Evolutionary conservation across 2,329 filamentous ascomycete species (phyloP).

Genomic region (Sporothrix schenckii): DNA sequence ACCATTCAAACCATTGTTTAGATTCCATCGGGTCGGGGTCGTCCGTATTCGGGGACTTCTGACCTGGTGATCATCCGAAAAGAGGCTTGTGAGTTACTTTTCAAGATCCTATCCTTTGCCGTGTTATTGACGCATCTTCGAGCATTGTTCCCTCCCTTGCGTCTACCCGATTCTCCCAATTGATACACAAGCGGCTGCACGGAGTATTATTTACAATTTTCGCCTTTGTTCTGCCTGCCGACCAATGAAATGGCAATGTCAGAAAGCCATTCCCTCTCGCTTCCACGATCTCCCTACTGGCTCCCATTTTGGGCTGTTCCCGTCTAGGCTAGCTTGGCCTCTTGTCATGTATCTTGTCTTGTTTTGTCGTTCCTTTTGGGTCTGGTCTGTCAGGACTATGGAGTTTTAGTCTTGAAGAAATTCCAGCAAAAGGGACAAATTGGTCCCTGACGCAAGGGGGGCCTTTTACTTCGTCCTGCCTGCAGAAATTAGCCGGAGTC

Average conservation of each 20-base stretch:
- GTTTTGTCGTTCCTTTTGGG: slow-evolving; percentile 1
- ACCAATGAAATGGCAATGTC: not conserved
- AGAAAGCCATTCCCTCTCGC: not conserved
- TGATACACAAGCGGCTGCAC: not conserved
- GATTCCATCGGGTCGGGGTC: slow-evolving; percentile 1
- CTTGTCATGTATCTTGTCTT: slow-evolving; percentile 15
- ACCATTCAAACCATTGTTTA: not conserved
- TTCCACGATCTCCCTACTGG: not conserved
- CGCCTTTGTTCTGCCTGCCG: not conserved
- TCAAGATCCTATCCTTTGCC: not conserved
- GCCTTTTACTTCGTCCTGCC: not conserved
- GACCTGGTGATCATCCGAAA: no score
- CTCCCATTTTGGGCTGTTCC: not conserved
- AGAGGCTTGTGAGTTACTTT: not conserved
- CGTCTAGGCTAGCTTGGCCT: not conserved
- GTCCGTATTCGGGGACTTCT: not conserved
- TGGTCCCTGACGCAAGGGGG: slow-evolving; percentile 4
- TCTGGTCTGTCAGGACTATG: not conserved
- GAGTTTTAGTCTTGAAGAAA: slow-evolving; percentile 18
- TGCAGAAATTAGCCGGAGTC: no score
- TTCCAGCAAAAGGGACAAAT: slow-evolving; percentile 22
- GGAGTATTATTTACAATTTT: not conserved
- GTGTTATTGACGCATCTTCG: not conserved
- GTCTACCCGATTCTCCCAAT: not conserved
- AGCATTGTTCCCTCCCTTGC: not conserved